Conservation (phyloP, 1,284 basidiomycete species). For the Laetiporus sulphureus region DNA sequence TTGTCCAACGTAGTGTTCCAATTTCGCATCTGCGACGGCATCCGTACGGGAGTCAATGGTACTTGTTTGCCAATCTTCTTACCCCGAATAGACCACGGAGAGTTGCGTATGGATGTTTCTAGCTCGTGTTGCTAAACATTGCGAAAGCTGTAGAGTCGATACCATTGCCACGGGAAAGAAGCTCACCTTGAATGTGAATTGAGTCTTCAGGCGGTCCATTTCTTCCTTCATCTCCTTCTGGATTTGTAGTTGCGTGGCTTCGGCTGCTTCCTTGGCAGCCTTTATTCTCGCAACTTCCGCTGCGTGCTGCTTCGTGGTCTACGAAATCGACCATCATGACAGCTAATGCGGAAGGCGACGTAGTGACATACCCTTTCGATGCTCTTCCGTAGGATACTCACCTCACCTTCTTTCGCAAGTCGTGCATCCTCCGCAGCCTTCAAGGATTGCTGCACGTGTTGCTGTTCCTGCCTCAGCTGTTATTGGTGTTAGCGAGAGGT, state of each 20-base stretch:
- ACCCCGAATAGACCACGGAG: conserved; percentile 34
- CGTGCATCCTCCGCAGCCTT: conserved; percentile 42
- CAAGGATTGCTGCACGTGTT: conserved; percentile 35
- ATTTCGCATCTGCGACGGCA: conserved; percentile 34
- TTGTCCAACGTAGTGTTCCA: conserved; percentile 24
- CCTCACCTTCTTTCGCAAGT: conserved; percentile 55
- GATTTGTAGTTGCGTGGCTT: conserved; percentile 44
- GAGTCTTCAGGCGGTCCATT: conserved; percentile 62
- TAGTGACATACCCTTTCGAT: conserved; percentile 45
- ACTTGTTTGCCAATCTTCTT: conserved; percentile 32
- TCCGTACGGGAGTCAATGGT: conserved; percentile 32
- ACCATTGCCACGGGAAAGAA: neutral
- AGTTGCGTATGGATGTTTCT: conserved; percentile 50
- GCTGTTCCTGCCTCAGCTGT: conserved; percentile 46
- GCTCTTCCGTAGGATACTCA: conserved; percentile 46
- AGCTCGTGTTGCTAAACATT: conserved; percentile 59
- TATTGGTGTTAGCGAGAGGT: no score
- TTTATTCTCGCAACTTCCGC: conserved; percentile 51
- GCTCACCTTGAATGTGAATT: conserved; percentile 61
- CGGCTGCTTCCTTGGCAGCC: conserved; percentile 51
- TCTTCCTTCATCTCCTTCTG: conserved; percentile 60
- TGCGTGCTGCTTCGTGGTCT: conserved; percentile 56
- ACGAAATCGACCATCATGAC: neutral
- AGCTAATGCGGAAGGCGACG: neutral
- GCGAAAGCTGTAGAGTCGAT: conserved; percentile 3